Conservation (phyloP, 805 yeast species). For the Candida endomychidarum region DNA sequence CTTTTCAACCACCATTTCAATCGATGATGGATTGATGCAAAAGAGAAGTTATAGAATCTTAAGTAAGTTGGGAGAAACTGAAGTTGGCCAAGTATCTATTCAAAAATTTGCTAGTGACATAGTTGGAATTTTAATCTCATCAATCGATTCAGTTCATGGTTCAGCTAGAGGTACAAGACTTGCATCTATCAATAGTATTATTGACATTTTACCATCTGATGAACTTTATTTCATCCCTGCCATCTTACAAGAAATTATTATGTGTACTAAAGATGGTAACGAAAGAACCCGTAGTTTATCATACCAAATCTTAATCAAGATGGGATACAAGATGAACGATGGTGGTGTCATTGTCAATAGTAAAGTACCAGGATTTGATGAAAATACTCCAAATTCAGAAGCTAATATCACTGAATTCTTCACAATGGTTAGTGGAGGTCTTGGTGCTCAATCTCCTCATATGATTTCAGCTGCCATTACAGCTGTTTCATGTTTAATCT, state of each 20-base stretch:
- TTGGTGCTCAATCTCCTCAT: conserved; percentile 90
- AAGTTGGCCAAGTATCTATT: conserved; percentile 58
- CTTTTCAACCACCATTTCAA: conserved; percentile 63
- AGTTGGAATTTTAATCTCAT: conserved; percentile 56
- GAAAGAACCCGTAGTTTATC: conserved; percentile 87
- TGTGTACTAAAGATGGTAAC: conserved; percentile 88
- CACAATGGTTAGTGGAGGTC: conserved; percentile 93
- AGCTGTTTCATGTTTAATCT: conserved; percentile 81
- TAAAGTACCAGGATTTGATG: conserved; percentile 65
- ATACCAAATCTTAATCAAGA: conserved; percentile 68
- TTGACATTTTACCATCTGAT: conserved; percentile 60
- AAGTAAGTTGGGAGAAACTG: conserved; percentile 67
- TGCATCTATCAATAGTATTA: conserved; percentile 58
- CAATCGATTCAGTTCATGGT: conserved; percentile 57
- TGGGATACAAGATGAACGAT: conserved; percentile 75
- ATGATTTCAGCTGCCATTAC: conserved; percentile 95
- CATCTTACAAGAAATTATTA: conserved; percentile 80
- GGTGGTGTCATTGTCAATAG: conserved; percentile 69
- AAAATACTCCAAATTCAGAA: conserved; percentile 56
- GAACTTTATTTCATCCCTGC: conserved; percentile 79
- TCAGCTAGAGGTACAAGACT: conserved; percentile 84
- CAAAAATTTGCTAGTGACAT: conserved; percentile 54
- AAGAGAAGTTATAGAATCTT: conserved; percentile 86
- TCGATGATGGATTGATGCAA: conserved; percentile 67
- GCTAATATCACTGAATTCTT: conserved; percentile 81